phyloP scores from a whole-genome alignment of 371 early-diverging fungal species.

The Funneliformis caledonium region DNA sequence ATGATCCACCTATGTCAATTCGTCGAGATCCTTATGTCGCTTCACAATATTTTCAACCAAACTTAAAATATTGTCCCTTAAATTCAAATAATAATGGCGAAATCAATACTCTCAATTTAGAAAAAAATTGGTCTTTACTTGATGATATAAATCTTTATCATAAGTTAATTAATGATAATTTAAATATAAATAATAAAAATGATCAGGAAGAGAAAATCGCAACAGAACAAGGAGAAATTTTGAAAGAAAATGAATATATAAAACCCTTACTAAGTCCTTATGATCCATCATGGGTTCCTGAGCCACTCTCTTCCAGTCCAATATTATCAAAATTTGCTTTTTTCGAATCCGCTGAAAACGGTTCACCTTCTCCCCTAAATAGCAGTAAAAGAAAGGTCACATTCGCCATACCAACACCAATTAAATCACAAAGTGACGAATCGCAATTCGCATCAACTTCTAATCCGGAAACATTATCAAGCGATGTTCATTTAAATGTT shows the following conservation, averaged over 20 bases:
- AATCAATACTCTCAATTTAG: background rate
- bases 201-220: background rate
- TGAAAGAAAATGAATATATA: background rate
- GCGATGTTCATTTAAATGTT: background rate
- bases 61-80: background rate
- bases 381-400: background rate
- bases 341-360: background rate
- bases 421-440: background rate
- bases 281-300: background rate
- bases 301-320: background rate
- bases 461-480: background rate
- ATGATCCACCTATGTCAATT: background rate
- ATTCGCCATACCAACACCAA: background rate
- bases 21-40: background rate
- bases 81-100: no score
- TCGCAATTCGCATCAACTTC: background rate
- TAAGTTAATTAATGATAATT: background rate
- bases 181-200: background rate
- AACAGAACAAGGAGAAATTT: background rate
- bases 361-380: background rate
- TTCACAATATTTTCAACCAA: background rate
- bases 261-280: background rate
- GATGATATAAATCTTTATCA: background rate
- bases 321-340: background rate
- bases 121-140: background rate